A percentile compares a stretch with the other conserved stretches of the same genome.
These are phyloP conservation scores for Mycena capillaripes DNA, from an alignment of 768 basidiomycete genomes.

Conservation along the genomic window DNA sequence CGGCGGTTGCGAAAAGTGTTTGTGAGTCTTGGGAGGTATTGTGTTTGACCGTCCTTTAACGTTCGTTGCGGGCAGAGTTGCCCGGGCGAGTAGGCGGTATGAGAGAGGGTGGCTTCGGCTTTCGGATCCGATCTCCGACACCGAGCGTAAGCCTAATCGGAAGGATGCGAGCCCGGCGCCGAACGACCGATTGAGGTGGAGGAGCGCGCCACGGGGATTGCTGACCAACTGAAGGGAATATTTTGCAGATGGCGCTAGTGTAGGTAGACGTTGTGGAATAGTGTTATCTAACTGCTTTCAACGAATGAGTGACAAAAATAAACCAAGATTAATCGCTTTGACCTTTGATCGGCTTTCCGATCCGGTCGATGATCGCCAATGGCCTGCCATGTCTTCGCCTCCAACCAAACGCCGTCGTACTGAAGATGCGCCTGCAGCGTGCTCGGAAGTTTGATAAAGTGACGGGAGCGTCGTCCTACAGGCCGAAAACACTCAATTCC, in stretches of 20 bases:
- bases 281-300: no score
- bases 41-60: no score
- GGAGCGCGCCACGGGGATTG: slow-evolving; percentile 16
- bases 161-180: background rate
- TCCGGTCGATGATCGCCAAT: no score
- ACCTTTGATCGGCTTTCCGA: no score
- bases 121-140: no score
- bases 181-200: slow-evolving; percentile 21
- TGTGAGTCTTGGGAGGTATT: no score
- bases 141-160: background rate
- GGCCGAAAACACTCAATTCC: slow-evolving; percentile 12
- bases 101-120: no score
- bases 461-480: slow-evolving; percentile 26
- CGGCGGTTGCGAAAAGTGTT: no score
- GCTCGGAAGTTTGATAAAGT: slow-evolving; percentile 16
- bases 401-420: slow-evolving; percentile 10
- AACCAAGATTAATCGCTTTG: background rate
- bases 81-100: no score
- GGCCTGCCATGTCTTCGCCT: slow-evolving; percentile 2
- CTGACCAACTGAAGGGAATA: slow-evolving; percentile 15
- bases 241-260: slow-evolving; percentile 13
- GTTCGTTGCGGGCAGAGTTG: no score
- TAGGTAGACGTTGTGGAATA: no score
- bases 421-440: background rate
- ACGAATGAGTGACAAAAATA: no score